phyloP scores from a whole-genome alignment of 2,329 filamentous ascomycete species.

The Monilinia polystroma region DNA sequence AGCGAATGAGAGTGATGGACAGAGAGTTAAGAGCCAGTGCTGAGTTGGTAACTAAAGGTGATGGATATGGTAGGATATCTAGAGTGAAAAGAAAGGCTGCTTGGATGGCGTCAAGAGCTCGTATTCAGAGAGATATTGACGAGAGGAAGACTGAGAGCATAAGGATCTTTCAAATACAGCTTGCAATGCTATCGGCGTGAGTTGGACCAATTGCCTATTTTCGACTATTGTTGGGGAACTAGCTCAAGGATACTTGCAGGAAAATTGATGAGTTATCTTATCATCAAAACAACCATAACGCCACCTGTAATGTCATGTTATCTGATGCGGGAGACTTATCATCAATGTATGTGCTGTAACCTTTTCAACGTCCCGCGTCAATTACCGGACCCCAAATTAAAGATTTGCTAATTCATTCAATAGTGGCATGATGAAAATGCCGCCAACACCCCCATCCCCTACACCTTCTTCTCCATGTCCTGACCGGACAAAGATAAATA shows the following conservation, averaged over 20 bases:
- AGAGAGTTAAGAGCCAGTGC: conserved; percentile 25
- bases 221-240: conserved; percentile 3
- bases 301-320: conserved; percentile 24
- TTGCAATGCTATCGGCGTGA: conserved; percentile 32
- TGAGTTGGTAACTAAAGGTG: conserved; percentile 25
- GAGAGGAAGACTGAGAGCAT: conserved; percentile 29
- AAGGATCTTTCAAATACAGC: conserved; percentile 32
- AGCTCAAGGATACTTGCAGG: conserved; percentile 24
- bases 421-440: conserved; percentile 21
- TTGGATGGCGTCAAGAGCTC: conserved; percentile 30
- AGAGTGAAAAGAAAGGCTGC: conserved; percentile 29
- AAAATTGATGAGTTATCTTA: conserved; percentile 34
- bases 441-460: conserved; percentile 16
- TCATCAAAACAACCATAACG: conserved; percentile 31
- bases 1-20: conserved; percentile 29
- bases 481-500: conserved; percentile 8
- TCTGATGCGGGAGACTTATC: conserved; percentile 23
- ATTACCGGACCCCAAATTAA: background rate
- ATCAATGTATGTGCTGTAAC: conserved; percentile 16
- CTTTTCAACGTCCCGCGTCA: conserved; percentile 5
- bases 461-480: conserved; percentile 5
- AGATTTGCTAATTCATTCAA: conserved; percentile 18
- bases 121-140: conserved; percentile 30
- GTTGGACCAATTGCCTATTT: conserved; percentile 18
- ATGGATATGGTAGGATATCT: conserved; percentile 29